Base-by-base conservation (phyloP, 257 asterid genomes). In the Primulina tabacum region DNA sequence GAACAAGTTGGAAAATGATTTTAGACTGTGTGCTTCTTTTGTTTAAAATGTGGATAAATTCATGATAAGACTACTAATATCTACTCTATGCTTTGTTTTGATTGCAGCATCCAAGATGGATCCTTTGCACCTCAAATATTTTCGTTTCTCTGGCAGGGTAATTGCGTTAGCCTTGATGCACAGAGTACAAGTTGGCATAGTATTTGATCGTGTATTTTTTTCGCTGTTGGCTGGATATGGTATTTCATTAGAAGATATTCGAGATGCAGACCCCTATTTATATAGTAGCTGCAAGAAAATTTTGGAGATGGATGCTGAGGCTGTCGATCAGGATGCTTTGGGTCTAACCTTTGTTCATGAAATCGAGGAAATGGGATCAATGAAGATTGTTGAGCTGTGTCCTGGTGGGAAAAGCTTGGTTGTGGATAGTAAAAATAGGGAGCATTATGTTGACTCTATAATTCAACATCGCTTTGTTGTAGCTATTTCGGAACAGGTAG, bases 131-230 rank as follows among this genome's bases (percentile, higher is more conserved):
- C 96, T 87, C 21, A 86, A 89, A 68, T 94, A 94, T 77, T 94
- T 88, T 79, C 82, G 70, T 77, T 91, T 94, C 83, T 74, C 89
- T 20, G 99, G 99, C 75, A 84, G 96, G 81, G 84, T 91, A 79
- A 85, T 91, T 76, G 98, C 99, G 58, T 81, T 94, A 70, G 91
- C 97, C 70, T 81, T 94, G 85, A 88, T 94, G 90, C 96, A 91
- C 68, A 94, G 87, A 80, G 81, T 94, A 62, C 99, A 94, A 82
- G 84, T 94, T 35, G 99, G 99, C 58, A 74, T 94, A 64, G 95
- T 88, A 60, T 82, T 94, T 74, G 99, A 89, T 78, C 99, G 98
- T 16, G 83, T 84, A 47, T 91, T 91, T 83, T 80, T 87, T 73
- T 68, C 71, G 72, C 98, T 85, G 78, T 81, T 94, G 81, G 88